These are phyloP conservation scores for Berberis vulgaris DNA, from an alignment of 164 flowering plant species.

Conservation along the genomic window DNA sequence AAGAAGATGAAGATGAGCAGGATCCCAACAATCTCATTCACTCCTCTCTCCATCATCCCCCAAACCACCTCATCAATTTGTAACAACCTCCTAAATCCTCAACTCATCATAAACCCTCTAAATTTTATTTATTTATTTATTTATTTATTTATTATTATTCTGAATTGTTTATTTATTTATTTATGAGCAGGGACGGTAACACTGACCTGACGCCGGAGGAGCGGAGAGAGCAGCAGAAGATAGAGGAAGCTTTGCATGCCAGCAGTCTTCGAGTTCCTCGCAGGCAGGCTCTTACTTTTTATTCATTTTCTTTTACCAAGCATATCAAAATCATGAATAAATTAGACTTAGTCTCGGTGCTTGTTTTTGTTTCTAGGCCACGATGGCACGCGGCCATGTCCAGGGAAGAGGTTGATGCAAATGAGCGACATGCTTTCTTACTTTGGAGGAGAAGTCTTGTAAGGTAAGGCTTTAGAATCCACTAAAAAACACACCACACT, in stretches of 20 bases:
- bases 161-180: neutral
- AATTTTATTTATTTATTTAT: neutral
- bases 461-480: constrained; percentile 32
- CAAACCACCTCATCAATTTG: constrained; percentile 48
- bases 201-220: constrained; percentile 48
- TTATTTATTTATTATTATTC: neutral
- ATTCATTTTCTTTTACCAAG: neutral
- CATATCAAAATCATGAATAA: neutral
- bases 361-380: constrained; percentile 43
- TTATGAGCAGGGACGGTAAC: constrained; percentile 39
- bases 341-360: neutral
- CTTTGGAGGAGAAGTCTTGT: constrained; percentile 86
- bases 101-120: neutral
- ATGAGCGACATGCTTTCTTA: constrained; percentile 70
- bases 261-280: constrained; percentile 87
- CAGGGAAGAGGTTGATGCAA: constrained; percentile 72
- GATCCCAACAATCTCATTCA: constrained; percentile 16
- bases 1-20: constrained; percentile 34
- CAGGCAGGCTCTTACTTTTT: constrained; percentile 29
- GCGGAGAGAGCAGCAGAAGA: constrained; percentile 56
- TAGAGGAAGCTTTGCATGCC: constrained; percentile 71
- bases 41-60: constrained; percentile 32
- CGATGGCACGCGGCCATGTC: constrained; percentile 78
- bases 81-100: constrained; percentile 12
- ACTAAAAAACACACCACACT: neutral